These are phyloP conservation scores for Pestalotiopsis sp. DNA, from an alignment of 2,329 filamentous ascomycete species.

Conservation along the genomic window DNA sequence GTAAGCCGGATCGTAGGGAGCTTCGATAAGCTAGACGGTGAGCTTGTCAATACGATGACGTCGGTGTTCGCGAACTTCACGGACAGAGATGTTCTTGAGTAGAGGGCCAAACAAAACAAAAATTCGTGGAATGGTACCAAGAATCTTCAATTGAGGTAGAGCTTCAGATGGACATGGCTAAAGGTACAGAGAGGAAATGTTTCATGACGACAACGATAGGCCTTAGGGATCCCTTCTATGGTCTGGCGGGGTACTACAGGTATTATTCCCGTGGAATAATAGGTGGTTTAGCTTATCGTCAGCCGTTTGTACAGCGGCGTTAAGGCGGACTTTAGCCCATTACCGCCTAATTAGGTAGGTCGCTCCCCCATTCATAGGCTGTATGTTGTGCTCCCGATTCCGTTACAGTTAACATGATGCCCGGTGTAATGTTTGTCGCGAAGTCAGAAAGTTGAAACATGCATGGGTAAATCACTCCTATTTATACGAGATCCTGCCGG, in stretches of 20 bases:
- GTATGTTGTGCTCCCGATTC: not conserved
- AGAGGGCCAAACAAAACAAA: not conserved
- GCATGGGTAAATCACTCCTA: not conserved
- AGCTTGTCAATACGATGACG: not conserved
- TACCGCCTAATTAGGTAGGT: not conserved
- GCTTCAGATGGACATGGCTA: not conserved
- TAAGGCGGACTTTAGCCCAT: conserved; percentile 7
- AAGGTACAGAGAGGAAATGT: not conserved
- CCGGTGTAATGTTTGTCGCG: not conserved
- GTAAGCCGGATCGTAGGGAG: conserved; percentile 1
- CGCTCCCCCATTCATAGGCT: not conserved
- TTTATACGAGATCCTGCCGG: not conserved
- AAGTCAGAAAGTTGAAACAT: not conserved
- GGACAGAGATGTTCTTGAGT: too few relatives aligned
- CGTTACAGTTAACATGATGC: not conserved
- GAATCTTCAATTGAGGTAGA: not conserved
- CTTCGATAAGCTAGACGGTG: conserved; percentile 1
- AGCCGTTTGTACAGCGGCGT: not conserved
- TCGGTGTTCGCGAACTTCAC: not conserved
- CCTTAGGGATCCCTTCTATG: not conserved
- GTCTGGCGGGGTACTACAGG: conserved; percentile 4
- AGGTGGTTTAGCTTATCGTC: not conserved
- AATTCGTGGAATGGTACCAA: not conserved
- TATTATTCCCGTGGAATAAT: not conserved
- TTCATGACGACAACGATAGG: conserved; percentile 9